Evolutionary conservation across 129 eudicot species (phyloP).

Genomic region (Artemisia argyi): DNA sequence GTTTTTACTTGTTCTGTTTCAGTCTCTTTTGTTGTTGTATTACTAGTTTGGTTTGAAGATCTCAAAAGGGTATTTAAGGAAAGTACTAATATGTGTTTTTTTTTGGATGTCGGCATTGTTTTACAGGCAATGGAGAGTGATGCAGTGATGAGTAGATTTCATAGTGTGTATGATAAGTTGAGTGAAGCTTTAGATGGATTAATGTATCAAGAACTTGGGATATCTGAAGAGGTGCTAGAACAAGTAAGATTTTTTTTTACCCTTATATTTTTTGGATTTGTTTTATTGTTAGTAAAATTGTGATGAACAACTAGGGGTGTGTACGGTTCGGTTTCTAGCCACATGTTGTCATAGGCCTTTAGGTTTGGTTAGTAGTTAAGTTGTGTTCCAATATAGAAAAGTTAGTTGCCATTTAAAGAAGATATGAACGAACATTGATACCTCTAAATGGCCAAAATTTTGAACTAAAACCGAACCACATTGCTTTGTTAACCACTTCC

Average conservation of each 20-base stretch:
- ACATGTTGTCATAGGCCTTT: background rate
- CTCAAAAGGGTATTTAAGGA: conserved; percentile 26
- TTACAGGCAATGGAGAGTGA: conserved; percentile 65
- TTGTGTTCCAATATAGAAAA: too few species aligned
- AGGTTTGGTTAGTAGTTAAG: background rate
- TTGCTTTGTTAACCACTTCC: too few species aligned
- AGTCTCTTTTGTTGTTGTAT: too few species aligned
- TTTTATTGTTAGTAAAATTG: background rate
- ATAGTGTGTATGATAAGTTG: conserved; percentile 59
- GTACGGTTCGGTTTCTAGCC: conserved; percentile 8
- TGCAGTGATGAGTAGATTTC: conserved; percentile 65
- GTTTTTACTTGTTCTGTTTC: conserved; percentile 7
- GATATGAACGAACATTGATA: background rate
- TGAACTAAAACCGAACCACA: too few species aligned
- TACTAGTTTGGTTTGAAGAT: conserved; percentile 11
- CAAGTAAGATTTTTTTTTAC: conserved; percentile 45
- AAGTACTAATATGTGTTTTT: background rate
- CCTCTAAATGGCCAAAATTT: too few species aligned
- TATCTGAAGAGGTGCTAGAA: conserved; percentile 78
- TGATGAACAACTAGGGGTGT: conserved; percentile 8
- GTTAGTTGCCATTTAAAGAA: background rate
- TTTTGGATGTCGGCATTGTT: background rate
- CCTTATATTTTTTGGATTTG: background rate
- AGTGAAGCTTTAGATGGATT: conserved; percentile 61
- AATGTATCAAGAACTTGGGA: conserved; percentile 60